These are phyloP conservation scores for Penicillium sp. DNA, from an alignment of 2,329 filamentous ascomycete species.

Conservation along the genomic window DNA sequence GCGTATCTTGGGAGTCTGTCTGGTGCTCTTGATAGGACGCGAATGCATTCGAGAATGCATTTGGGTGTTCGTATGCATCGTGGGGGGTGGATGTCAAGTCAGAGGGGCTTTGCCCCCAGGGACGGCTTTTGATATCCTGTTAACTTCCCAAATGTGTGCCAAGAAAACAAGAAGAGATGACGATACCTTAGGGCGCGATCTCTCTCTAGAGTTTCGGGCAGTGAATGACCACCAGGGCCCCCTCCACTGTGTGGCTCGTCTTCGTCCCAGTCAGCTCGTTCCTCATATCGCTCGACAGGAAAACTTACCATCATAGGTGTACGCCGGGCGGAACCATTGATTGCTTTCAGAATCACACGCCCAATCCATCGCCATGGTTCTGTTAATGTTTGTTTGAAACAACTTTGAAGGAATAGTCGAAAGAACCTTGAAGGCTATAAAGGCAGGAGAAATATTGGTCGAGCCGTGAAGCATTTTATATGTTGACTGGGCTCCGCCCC, in stretches of 20 bases:
- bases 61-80: neutral
- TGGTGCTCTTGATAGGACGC: neutral
- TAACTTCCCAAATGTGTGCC: too few species aligned
- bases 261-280: too few species aligned
- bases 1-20: neutral
- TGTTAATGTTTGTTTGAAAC: neutral
- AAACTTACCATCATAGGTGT: constrained; percentile 2
- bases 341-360: neutral
- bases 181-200: too few species aligned
- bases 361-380: constrained; percentile 6
- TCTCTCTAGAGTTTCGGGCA: too few species aligned
- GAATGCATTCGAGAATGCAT: neutral
- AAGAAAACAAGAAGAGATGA: too few species aligned
- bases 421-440: neutral
- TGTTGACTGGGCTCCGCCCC: neutral
- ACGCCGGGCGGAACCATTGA: constrained; percentile 7
- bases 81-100: neutral
- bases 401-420: neutral
- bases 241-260: too few species aligned
- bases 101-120: neutral
- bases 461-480: constrained; percentile 1
- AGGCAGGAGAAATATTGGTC: too few species aligned
- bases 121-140: neutral
- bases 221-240: too few species aligned
- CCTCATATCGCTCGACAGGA: too few species aligned